Evolutionary conservation across 352 stramenopile genomes (phyloP).

Genomic region (Peronospora destructor): DNA sequence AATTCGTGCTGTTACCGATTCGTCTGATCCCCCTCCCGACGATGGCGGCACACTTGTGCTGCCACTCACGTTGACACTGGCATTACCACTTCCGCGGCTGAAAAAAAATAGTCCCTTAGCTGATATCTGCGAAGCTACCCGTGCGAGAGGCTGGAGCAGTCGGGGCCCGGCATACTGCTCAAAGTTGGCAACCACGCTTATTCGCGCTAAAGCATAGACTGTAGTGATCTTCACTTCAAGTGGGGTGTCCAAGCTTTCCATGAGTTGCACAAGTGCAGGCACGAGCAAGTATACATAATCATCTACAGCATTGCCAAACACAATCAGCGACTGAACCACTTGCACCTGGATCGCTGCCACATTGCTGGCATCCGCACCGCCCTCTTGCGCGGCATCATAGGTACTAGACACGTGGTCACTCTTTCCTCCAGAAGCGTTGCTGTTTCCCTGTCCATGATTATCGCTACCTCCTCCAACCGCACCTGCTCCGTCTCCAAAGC

Average conservation of each 20-base stretch:
- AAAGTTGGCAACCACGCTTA: slow-evolving; percentile 64
- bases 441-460: slow-evolving; percentile 11
- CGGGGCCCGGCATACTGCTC: slow-evolving; percentile 74
- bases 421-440: slow-evolving; percentile 9
- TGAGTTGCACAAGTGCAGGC: slow-evolving; percentile 89
- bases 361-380: slow-evolving; percentile 12
- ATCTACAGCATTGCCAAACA: slow-evolving; percentile 87
- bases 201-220: slow-evolving; percentile 59
- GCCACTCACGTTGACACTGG: slow-evolving; percentile 7
- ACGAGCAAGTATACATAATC: slow-evolving; percentile 94
- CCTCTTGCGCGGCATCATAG: slow-evolving; percentile 30
- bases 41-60: slow-evolving; percentile 6
- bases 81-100: slow-evolving; percentile 32
- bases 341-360: slow-evolving; percentile 60
- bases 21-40: slow-evolving; percentile 11
- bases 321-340: slow-evolving; percentile 84
- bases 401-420: slow-evolving; percentile 21
- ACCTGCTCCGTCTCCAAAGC: slow-evolving; percentile 13
- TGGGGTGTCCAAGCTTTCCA: slow-evolving; percentile 86
- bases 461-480: slow-evolving; percentile 12
- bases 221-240: slow-evolving; percentile 71
- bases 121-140: slow-evolving; percentile 67
- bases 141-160: slow-evolving; percentile 59
- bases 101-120: slow-evolving; percentile 65
- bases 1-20: slow-evolving; percentile 29